A percentile compares a stretch with the other conserved stretches of the same genome.
Conservation (phyloP, 1,139 yeast species). For the Blastobotrys niveus region DNA sequence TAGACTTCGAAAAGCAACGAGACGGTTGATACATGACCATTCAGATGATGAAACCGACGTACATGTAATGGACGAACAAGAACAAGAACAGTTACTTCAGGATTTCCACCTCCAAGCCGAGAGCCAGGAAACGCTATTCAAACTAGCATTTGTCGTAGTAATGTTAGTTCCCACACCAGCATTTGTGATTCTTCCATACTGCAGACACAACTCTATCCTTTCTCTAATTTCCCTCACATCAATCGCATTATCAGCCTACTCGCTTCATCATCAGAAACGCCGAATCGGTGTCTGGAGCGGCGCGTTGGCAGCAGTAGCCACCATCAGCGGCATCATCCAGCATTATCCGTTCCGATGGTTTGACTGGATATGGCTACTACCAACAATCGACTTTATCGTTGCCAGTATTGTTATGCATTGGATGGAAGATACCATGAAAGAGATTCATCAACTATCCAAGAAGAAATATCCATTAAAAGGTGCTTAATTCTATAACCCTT, state of each 20-base stretch:
- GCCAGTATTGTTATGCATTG: constrained; percentile 26
- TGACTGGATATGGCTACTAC: constrained; percentile 34
- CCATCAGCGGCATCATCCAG: constrained; percentile 24
- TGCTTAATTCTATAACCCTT: no score
- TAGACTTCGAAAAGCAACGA: constrained; percentile 25
- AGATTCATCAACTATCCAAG: constrained; percentile 18
- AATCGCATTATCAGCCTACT: constrained; percentile 25
- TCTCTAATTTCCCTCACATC: constrained; percentile 31
- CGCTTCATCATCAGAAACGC: constrained; percentile 17
- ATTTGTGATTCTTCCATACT: constrained; percentile 29
- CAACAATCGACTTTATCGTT: constrained; percentile 26
- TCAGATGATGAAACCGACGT: constrained; percentile 4
- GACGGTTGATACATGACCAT: constrained; percentile 18
- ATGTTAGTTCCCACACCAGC: constrained; percentile 34
- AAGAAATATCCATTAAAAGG: constrained; percentile 30
- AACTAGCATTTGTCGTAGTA: constrained; percentile 25
- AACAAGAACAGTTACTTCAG: constrained; percentile 30
- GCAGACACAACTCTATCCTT: constrained; percentile 29
- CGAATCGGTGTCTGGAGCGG: constrained; percentile 17
- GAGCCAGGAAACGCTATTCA: constrained; percentile 24
- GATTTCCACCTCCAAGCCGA: constrained; percentile 26
- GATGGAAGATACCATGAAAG: constrained; percentile 22
- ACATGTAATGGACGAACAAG: constrained; percentile 16
- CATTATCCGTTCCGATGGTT: constrained; percentile 30
- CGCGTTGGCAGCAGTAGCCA: constrained; percentile 24